Conservation (phyloP, 768 basidiomycete species). For the Guyanaporus albipodus region DNA sequence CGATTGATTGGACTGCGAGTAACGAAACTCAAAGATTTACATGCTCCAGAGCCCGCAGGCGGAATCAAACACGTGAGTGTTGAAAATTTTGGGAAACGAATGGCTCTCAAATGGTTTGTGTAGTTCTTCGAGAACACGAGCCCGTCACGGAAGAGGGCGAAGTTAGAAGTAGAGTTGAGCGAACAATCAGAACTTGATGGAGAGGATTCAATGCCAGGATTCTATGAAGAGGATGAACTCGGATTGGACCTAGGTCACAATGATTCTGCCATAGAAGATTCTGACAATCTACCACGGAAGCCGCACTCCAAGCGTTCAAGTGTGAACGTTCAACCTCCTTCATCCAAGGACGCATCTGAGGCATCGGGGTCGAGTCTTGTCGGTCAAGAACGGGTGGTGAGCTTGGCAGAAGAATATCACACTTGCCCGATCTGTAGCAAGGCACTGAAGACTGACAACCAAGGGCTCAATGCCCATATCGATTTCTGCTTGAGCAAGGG, state of each 20-base stretch:
- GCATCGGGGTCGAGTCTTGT: constrained; percentile 13
- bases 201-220: constrained; percentile 47
- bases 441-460: constrained; percentile 64
- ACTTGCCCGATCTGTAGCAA: constrained; percentile 73
- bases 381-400: constrained; percentile 12
- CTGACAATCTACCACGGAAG: constrained; percentile 1
- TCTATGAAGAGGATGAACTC: constrained; percentile 43
- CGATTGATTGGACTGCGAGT: constrained; percentile 86
- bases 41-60: constrained; percentile 36
- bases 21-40: constrained; percentile 85
- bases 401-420: constrained; percentile 25
- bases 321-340: background rate
- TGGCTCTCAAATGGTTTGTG: background rate
- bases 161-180: constrained; percentile 18
- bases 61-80: constrained; percentile 74
- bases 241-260: constrained; percentile 18
- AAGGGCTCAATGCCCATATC: constrained; percentile 79
- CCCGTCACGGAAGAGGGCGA: constrained; percentile 40
- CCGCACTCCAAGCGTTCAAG: constrained; percentile 14
- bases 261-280: constrained; percentile 5
- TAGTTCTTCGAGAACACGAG: constrained; percentile 57
- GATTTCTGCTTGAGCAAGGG: constrained; percentile 84
- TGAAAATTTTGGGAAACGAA: background rate
- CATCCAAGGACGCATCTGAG: constrained; percentile 1
- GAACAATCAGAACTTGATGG: constrained; percentile 18